Conservation (phyloP, 2,329 filamentous ascomycete species). For the Scedosporium boydii region DNA sequence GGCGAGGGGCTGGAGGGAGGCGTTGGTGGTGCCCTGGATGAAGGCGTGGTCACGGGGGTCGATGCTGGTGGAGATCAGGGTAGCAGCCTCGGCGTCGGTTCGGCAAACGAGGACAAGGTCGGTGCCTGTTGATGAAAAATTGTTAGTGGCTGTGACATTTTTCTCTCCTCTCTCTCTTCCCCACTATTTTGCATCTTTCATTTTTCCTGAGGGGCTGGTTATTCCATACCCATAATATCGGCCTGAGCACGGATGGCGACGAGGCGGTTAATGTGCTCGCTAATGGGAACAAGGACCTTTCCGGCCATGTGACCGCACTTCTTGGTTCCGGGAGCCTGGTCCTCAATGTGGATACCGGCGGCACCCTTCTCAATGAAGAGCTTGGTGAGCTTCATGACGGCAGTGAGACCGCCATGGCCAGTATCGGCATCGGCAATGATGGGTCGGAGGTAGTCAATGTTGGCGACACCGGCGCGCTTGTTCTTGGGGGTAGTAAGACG, state of each 20-base stretch:
- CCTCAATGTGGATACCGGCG: conserved; percentile 96
- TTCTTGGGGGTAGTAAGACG: conserved; percentile 67
- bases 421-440: conserved; percentile 97
- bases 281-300: conserved; percentile 93
- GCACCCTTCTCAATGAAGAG: conserved; percentile 94
- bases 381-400: conserved; percentile 98
- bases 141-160: too few relatives aligned
- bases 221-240: conserved; percentile 77
- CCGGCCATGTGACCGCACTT: conserved; percentile 99
- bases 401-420: conserved; percentile 93
- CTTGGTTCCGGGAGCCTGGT: conserved; percentile 96
- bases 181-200: too few relatives aligned
- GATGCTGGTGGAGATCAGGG: conserved; percentile 92
- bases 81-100: conserved; percentile 95
- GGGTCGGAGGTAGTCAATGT: conserved; percentile 88
- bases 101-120: conserved; percentile 87
- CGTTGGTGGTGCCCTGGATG: conserved; percentile 84
- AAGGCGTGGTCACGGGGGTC: conserved; percentile 92
- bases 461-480: conserved; percentile 62
- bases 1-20: conserved; percentile 70
- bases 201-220: not conserved
- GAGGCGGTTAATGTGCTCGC: conserved; percentile 95
- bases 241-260: conserved; percentile 95
- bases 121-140: conserved; percentile 37
- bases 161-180: conserved; percentile 1